Evolutionary conservation across 495 filamentous ascomycete genomes (phyloP).

Genomic region (Immersiella caudata): DNA sequence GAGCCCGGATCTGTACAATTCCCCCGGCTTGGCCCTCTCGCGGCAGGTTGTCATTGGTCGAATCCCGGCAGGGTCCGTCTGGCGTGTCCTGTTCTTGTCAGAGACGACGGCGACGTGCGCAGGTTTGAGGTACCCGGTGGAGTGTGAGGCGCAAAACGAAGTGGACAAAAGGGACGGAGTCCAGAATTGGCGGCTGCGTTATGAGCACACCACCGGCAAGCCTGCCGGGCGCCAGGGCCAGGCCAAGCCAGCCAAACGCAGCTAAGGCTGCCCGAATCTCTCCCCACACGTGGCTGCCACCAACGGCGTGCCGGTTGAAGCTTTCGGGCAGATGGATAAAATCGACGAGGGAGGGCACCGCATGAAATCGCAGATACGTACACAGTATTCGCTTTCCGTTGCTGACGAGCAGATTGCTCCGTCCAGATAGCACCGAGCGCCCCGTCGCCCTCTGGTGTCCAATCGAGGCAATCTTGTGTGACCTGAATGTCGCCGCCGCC

Average conservation of each 20-base stretch:
- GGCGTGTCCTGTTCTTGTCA: conserved; percentile 5
- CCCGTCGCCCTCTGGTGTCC: not conserved
- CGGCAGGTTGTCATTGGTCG: conserved; percentile 20
- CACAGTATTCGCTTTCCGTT: not conserved
- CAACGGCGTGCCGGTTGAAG: conserved; percentile 37
- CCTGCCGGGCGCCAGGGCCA: not conserved
- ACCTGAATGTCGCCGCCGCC: not conserved
- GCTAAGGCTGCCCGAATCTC: conserved; percentile 17
- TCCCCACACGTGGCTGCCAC: conserved; percentile 39
- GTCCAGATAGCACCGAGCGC: not conserved
- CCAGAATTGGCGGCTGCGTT: not conserved
- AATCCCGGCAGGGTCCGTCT: not conserved
- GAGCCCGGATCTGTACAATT: conserved; percentile 37
- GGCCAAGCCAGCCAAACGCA: conserved; percentile 3
- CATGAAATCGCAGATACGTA: not conserved
- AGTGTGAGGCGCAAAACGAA: too few species aligned
- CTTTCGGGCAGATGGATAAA: conserved; percentile 40
- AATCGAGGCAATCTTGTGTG: not conserved
- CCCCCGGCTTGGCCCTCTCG: conserved; percentile 36
- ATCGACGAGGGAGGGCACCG: conserved; percentile 15
- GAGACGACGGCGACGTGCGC: too few species aligned
- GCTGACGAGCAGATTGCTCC: not conserved
- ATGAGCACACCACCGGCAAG: not conserved
- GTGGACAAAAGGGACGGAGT: conserved; percentile 5
- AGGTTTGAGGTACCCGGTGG: too few species aligned